Evolutionary conservation across 2,329 filamentous ascomycete genomes (phyloP), one percentile per base, ranked within the genome.

Genomic region (Microthyrium microscopicum): DNA sequence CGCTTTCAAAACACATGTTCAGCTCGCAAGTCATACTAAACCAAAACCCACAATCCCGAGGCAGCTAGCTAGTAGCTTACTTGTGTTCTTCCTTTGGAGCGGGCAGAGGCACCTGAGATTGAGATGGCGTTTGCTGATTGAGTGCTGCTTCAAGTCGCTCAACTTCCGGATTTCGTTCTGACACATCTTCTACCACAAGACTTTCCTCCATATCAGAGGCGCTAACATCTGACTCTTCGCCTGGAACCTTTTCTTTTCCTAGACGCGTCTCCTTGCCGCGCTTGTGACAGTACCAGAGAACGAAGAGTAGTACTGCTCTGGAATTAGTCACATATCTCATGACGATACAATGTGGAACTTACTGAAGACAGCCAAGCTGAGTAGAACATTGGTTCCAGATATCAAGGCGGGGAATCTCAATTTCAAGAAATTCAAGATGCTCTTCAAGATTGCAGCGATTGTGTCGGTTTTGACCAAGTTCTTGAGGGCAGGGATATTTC

Each of bases 231-330:
- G 18, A 20, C 9, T 27, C 29, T 26, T 32, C 16, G 6, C 35
- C 36, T 21, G 35, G 43, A 12, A 63, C 50, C 11, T 61, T 56
- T 41, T 70, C 68, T 32, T 62, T 70, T 49, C 78, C 76, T 9
- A 95, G 68, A 32, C 89, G 71, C 5, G 74, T 75, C 58, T 98
- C 87, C 28, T 73, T 73, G 25, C 89, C 89, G 34, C 89, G 79
- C 61, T 95, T 95, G 57, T 95, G 78, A 58, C 85, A 95, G 58
- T 95, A 98, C 85, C 87, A 98, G 46, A 95, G 75, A 28, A 92
- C 82, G 50, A 93, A 89, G 36, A 98, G 68, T 12, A 95, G 66
- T 35, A 95, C 81, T 80, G 36, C n/a, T 38, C 54, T 41, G 55
- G 47, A 20, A 31, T 27, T 7, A 9, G 9, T 7, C 11, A 29